Conservation (phyloP, 805 yeast species). For the Saccharomycopsis sp. region DNA sequence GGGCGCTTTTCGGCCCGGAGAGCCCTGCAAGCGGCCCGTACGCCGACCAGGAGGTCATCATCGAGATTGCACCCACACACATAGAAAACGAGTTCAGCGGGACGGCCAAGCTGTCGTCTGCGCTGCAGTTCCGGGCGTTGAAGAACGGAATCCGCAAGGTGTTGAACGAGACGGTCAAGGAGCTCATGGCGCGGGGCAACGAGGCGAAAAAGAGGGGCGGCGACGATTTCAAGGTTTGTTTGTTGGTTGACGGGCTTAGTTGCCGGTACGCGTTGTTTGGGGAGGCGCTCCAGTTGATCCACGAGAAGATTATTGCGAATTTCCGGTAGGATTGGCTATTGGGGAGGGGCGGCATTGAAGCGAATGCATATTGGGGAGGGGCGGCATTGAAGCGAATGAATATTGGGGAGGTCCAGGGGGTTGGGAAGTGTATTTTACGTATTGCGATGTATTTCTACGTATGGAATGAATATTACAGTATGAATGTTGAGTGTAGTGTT, state of each 20-base stretch:
- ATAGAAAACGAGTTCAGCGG: constrained; percentile 19
- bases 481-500: no score
- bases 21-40: neutral
- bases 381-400: no score
- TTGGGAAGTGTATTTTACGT: no score
- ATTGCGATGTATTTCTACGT: no score
- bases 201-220: neutral
- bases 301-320: constrained; percentile 1
- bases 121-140: constrained; percentile 7
- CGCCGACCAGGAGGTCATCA: constrained; percentile 5
- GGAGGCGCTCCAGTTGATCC: constrained; percentile 4
- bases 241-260: constrained; percentile 5
- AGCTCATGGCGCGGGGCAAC: constrained; percentile 1
- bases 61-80: constrained; percentile 12
- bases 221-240: neutral
- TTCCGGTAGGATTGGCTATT: neutral
- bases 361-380: no score
- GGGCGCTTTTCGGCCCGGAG: neutral
- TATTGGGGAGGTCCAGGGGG: no score
- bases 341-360: no score
- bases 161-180: neutral
- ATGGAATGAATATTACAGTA: no score
- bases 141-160: constrained; percentile 4
- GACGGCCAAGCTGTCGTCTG: constrained; percentile 2
- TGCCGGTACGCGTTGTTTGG: constrained; percentile 2